These are phyloP conservation scores for Sungouiozyma intestinalis DNA, from an alignment of 805 yeast genomes.

Conservation along the genomic window DNA sequence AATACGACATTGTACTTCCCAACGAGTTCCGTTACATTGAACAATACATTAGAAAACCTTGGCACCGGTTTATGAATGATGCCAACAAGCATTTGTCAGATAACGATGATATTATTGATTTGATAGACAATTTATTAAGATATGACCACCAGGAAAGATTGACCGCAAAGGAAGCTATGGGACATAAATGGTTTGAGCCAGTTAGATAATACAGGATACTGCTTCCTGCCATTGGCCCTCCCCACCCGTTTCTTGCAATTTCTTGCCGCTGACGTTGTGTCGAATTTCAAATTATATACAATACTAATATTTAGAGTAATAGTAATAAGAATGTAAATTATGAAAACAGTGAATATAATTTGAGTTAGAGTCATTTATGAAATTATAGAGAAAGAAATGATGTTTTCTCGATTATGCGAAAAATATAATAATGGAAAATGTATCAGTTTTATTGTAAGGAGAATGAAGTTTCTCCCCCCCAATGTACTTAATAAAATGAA, in stretches of 20 bases:
- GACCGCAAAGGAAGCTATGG: constrained; percentile 84
- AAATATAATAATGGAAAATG: too few relatives aligned
- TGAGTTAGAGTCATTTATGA: too few relatives aligned
- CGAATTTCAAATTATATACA: background rate
- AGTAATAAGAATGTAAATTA: background rate
- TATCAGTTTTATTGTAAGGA: too few relatives aligned
- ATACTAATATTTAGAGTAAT: too few relatives aligned
- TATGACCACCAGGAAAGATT: constrained; percentile 85
- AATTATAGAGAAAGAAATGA: too few relatives aligned
- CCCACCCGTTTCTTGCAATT: background rate
- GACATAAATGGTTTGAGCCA: constrained; percentile 35
- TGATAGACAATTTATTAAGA: constrained; percentile 66
- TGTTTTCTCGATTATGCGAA: too few relatives aligned
- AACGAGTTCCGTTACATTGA: constrained; percentile 71
- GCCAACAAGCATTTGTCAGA: constrained; percentile 55
- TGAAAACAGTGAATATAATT: too few relatives aligned
- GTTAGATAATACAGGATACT: constrained; percentile 5
- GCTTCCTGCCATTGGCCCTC: too few relatives aligned
- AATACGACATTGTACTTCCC: constrained; percentile 62
- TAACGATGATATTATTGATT: constrained; percentile 64
- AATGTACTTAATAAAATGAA: too few relatives aligned
- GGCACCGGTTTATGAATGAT: constrained; percentile 66
- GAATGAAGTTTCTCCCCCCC: too few relatives aligned
- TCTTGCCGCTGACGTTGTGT: background rate
- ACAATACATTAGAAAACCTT: constrained; percentile 71